Base-by-base conservation (phyloP, 2,329 filamentous ascomycete species). In the Metarhizium humberi region DNA sequence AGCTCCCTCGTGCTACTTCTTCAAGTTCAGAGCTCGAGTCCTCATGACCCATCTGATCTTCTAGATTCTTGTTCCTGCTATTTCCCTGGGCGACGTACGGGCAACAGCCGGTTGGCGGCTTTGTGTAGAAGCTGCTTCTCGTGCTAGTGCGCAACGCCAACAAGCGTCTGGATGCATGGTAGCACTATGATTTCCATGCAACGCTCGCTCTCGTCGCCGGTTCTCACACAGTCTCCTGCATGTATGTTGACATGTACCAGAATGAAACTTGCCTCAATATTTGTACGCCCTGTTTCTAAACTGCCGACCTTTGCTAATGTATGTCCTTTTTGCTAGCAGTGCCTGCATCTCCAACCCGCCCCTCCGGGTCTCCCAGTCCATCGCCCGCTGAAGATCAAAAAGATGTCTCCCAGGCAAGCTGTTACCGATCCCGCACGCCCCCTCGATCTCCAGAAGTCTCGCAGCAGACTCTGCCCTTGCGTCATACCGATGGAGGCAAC, bases 111-210 rank as follows among this genome's bases (percentile, higher is more conserved):
- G 38, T 62, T 57, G 59, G 61, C 58, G 57, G 62, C 61, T 58
- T 60, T 61, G 63, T 58, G 42, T 50, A 55, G 61, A 63, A 64
- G 65, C 66, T 64, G 56, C 61, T 59, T 57, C 57, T 67, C 59
- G 68, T 66, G 69, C 73, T 71, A 65, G 46, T 49, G 50, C 52
- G 42, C 53, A 63, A 63, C 67, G 66, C 65, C 59, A 61, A 64
- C 63, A 58, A 59, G 53, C 49, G 49, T 11, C 58, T 60, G 56
- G 56, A 56, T 68, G 65, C 66, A 77, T 77, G 75, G 72, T 69
- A 69, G 70, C 76, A 78, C 68, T 71, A 82, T 82, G 78, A 78
- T 80, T 68, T 78, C 79, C 71, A 81, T 82, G 79, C 78, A 83
- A 72, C 78, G 78, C 64, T 82, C 80, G 60, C 73, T 79, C 59